Evolutionary conservation across 345 rosid species (phyloP), one percentile per base, ranked within the genome.

Genomic region (Pugionium dolabratum): DNA sequence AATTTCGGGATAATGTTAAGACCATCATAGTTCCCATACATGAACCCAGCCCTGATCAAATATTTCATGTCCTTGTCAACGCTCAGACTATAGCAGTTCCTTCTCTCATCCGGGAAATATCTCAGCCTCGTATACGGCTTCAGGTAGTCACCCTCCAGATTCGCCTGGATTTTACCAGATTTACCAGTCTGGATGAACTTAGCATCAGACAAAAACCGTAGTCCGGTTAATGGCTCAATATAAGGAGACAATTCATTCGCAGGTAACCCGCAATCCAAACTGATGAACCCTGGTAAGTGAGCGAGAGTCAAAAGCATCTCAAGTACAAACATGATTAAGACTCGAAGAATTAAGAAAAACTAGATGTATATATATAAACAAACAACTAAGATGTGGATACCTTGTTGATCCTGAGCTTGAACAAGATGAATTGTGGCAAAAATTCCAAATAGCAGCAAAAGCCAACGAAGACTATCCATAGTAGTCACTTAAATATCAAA

Each of bases 21-120:
- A 8, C 29, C 68, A 44, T 84, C 88, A 6, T 84, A 81, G 7
- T 79, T 81, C 35, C 85, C 87, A 33, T 79, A 79, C 44, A 58
- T 1, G 45, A 80, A 79, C 43, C 2, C 0, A 2, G 70, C 81
- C 27, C 67, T 46, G 32, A 80, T 75, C 41, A 75, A 4, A 59
- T 84, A 79, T 0, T 54, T 59, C 2, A 62, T 50, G 2, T 61
- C 78, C 31, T 57, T 46, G 1, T 4, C 29, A 1, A 77, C 73
- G 28, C 11, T 52, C 6, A 84, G 34, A 1, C 9, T 77, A 48
- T 79, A 84, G 40, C 84, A 81, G 36, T 81, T 81, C 30, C 58
- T 59, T 2, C 1, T 57, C 10, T 82, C 88, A 2, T 81, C 49
- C 0, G 78, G 78, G 42, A 81, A 81, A 59, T 62, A 67, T 54